Percentiles rank a stretch among this genome's conserved stretches.
Conservation (phyloP, 257 asterid genomes). For the Petunia axillaris region DNA sequence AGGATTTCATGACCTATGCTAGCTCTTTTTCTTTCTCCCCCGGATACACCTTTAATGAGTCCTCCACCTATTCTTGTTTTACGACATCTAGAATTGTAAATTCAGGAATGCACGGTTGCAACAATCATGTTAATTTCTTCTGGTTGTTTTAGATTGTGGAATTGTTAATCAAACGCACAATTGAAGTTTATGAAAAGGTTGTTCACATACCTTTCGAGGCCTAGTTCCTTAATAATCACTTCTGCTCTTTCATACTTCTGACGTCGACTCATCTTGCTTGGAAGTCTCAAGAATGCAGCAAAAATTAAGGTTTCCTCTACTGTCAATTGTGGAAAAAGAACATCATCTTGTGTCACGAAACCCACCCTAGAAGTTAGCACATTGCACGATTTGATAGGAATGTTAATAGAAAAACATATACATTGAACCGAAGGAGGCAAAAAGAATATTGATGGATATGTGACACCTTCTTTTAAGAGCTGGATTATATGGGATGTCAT, state of each 20-base stretch:
- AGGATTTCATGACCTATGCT: conserved; percentile 94
- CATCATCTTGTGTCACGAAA: conserved; percentile 90
- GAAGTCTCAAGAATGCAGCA: conserved; percentile 83
- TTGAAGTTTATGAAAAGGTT: not conserved
- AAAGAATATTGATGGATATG: not conserved
- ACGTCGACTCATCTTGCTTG: conserved; percentile 63
- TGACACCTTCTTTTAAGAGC: conserved; percentile 81
- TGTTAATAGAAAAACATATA: not conserved
- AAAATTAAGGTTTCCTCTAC: conserved; percentile 90
- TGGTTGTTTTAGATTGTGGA: not conserved
- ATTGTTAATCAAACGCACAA: not conserved
- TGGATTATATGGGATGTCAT: conserved; percentile 61
- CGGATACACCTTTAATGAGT: conserved; percentile 81
- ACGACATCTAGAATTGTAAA: conserved; percentile 61
- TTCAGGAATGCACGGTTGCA: not conserved
- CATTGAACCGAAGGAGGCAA: not conserved
- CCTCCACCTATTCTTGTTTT: conserved; percentile 85
- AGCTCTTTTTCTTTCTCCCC: conserved; percentile 95
- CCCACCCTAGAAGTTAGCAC: conserved; percentile 63
- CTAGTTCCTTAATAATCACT: conserved; percentile 73
- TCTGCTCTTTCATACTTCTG: conserved; percentile 76
- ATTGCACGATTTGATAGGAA: not conserved
- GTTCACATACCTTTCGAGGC: conserved; percentile 73
- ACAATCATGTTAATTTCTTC: not conserved
- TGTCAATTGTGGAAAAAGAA: conserved; percentile 83